Percentiles rank a stretch among this genome's conserved stretches.
Evolutionary conservation across 148 eudicot species (phyloP).

Genomic region (Camellia lanceoleosa): DNA sequence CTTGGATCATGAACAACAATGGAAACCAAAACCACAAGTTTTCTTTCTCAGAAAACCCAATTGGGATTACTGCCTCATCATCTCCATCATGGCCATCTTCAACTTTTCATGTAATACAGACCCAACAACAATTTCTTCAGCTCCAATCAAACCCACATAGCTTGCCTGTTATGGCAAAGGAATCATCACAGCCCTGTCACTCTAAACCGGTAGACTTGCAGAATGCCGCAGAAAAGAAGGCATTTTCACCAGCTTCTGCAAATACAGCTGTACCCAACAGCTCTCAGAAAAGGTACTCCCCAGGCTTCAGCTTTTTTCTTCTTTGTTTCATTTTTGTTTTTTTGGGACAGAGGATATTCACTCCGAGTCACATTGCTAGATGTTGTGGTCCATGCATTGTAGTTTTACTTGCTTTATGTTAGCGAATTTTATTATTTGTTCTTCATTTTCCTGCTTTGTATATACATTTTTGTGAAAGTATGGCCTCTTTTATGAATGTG

Average conservation of each 20-base stretch:
- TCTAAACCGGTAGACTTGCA: slow-evolving; percentile 33
- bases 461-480: too few relatives aligned
- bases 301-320: slow-evolving; percentile 15
- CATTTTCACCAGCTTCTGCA: slow-evolving; percentile 35
- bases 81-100: slow-evolving; percentile 30
- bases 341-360: slow-evolving; percentile 60
- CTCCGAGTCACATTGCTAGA: slow-evolving; percentile 22
- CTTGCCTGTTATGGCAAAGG: too few relatives aligned
- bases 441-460: too few relatives aligned
- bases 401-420: too few relatives aligned
- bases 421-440: too few relatives aligned
- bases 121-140: not conserved
- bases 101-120: too few relatives aligned
- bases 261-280: slow-evolving; percentile 70
- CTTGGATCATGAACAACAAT: not conserved
- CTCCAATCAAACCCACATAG: slow-evolving; percentile 12
- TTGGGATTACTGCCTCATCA: slow-evolving; percentile 9
- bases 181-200: slow-evolving; percentile 45
- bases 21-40: not conserved
- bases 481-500: too few relatives aligned
- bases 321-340: slow-evolving; percentile 10
- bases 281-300: slow-evolving; percentile 79
- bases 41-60: slow-evolving; percentile 6
- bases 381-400: slow-evolving; percentile 37
- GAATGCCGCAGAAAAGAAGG: slow-evolving; percentile 36